Evolutionary conservation across 2,329 filamentous ascomycete genomes (phyloP).

Genomic region (Grosmannia huntii): DNA sequence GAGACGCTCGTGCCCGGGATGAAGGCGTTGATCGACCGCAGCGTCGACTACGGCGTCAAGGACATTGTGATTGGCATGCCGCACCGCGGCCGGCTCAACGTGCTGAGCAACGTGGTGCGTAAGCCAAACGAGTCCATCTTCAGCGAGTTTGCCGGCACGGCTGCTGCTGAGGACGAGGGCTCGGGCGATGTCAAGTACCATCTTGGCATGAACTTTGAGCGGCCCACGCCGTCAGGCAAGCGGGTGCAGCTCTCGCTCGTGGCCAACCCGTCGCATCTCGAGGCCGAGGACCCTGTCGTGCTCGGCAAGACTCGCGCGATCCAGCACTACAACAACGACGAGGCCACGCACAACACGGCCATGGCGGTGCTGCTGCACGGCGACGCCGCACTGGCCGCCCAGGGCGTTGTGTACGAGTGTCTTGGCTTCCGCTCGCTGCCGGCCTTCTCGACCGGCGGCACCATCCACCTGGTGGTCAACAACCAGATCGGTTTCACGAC

Average conservation of each 20-base stretch:
- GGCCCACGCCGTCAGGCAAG: slow-evolving; percentile 94
- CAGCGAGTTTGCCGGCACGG: slow-evolving; percentile 86
- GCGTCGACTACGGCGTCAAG: slow-evolving; percentile 96
- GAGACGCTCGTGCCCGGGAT: slow-evolving; percentile 96
- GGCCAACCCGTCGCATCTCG: slow-evolving; percentile 94
- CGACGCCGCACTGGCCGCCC: slow-evolving; percentile 90
- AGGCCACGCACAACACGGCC: slow-evolving; percentile 73
- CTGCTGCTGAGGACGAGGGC: slow-evolving; percentile 83
- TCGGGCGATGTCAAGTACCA: slow-evolving; percentile 99
- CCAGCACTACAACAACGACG: slow-evolving; percentile 97
- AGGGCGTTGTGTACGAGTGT: slow-evolving; percentile 97
- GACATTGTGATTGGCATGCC: slow-evolving; percentile 99
- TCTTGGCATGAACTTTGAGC: slow-evolving; percentile 99
- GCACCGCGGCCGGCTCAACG: slow-evolving; percentile 94
- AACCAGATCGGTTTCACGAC: slow-evolving; percentile 99
- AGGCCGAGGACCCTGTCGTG: slow-evolving; percentile 96
- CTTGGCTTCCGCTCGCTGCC: slow-evolving; percentile 95
- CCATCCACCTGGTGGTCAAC: slow-evolving; percentile 94
- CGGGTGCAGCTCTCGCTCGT: slow-evolving; percentile 98
- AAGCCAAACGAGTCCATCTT: slow-evolving; percentile 99
- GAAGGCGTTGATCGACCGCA: slow-evolving; percentile 97
- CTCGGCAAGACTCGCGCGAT: slow-evolving; percentile 96
- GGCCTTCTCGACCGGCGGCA: slow-evolving; percentile 93
- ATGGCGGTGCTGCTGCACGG: slow-evolving; percentile 96
- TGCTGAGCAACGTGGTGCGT: slow-evolving; percentile 94